Evolutionary conservation across 768 basidiomycete species (phyloP), one percentile per base, ranked within the genome.

Genomic region (Trametopsis cervina): DNA sequence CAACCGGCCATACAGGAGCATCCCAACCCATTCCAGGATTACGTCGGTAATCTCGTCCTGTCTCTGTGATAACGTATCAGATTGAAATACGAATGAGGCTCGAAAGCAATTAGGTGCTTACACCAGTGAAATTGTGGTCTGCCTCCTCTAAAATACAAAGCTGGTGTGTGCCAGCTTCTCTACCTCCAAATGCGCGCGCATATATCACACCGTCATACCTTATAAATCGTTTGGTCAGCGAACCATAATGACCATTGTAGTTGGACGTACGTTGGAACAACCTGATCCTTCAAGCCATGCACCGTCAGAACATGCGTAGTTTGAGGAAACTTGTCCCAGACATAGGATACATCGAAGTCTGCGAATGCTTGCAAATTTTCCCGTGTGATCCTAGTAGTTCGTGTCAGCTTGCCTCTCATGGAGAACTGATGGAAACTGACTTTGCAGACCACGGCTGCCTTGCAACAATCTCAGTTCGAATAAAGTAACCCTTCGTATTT

Each of bases 141-240:
- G 82, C 85, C 38, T 74, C 75, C 61, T 90, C 89, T 33, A 88
- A 66, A 21, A 84, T 67, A 58, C 82, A 75, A 21, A 90, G 67
- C 15, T 70, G 81, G 60, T 89, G 85, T 5, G 84, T 86, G 40
- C 86, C 89, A 18, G 81, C 76, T 12, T 56, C 56, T 47, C 85
- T 73, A 25, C 63, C 57, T 24, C 80, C 74, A 40, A 86, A 69
- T 1, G 77, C 77, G 13, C 75, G 70, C 1, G 82, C 75, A 49
- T 87, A 89, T 36, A 89, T 81, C 52, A 81, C 47, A 0, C 80
- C 84, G 58, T 90, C 87, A 58, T 80, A 84, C 39, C 85, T 89
- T 56, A 20, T 39, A 54, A 21, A 15, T 17, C 4, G 15, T 2
- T 47, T 18, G 1, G 18, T 11, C 17, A 29, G n/a, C 12, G 23